Conservation (phyloP, 75 land plant genomes). For the Picea sitchensis region DNA sequence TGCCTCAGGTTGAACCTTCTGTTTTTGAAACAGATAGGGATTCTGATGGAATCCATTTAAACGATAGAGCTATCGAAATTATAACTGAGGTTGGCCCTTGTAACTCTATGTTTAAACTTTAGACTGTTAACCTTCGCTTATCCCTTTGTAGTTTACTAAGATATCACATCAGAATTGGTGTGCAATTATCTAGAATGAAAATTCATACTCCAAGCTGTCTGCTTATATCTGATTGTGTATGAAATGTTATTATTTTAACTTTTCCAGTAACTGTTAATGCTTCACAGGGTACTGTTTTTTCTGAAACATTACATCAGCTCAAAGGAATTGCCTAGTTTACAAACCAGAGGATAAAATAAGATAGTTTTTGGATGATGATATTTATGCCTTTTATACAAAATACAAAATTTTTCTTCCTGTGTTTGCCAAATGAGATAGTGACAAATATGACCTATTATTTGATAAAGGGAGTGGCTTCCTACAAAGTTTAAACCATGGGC, state of each 20-base stretch:
- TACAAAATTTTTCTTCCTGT: neutral
- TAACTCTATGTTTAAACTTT: neutral
- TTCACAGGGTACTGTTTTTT: neutral
- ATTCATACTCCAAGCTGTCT: neutral
- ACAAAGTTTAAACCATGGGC: neutral
- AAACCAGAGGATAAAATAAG: neutral
- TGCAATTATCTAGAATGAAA: neutral
- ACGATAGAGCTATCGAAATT: conserved; percentile 15
- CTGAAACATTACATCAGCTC: neutral
- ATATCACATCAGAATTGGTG: neutral
- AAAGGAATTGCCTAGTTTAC: neutral
- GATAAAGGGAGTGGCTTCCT: neutral
- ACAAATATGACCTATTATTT: neutral
- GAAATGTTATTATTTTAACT: neutral
- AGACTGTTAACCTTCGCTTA: neutral
- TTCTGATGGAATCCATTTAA: neutral
- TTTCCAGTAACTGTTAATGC: neutral
- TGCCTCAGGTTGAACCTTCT: conserved; percentile 16
- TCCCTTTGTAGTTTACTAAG: neutral
- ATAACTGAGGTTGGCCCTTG: conserved; percentile 33
- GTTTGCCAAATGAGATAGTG: neutral
- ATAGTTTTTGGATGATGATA: neutral
- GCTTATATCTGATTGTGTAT: neutral
- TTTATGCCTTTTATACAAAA: neutral
- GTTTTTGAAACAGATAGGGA: neutral